Evolutionary conservation across 345 rosid genomes (phyloP).

Genomic region (Abelmoschus esculentus): DNA sequence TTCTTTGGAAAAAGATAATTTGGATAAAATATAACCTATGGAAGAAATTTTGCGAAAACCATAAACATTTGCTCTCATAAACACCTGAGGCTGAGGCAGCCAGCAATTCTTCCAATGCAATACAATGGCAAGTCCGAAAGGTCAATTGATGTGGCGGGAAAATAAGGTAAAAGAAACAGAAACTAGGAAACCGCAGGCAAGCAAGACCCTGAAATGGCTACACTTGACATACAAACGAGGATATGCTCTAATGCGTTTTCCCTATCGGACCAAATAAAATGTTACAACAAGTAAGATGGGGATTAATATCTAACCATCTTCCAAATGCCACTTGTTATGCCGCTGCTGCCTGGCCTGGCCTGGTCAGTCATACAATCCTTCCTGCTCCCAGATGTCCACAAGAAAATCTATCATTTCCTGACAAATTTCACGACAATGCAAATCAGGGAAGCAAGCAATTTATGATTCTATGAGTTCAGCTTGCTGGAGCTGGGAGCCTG

Average conservation of each 20-base stretch:
- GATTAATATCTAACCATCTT: conserved; percentile 19
- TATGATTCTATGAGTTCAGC: background rate
- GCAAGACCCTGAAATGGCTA: background rate
- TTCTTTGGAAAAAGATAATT: no score
- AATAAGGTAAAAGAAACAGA: background rate
- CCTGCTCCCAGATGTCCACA: conserved; percentile 88
- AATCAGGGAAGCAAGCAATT: background rate
- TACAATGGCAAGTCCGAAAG: conserved; percentile 4
- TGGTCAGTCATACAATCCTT: conserved; percentile 66
- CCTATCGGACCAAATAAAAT: background rate
- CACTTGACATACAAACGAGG: background rate
- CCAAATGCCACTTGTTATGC: conserved; percentile 7
- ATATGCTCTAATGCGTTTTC: background rate
- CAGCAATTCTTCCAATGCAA: no score
- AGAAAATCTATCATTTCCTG: conserved; percentile 97
- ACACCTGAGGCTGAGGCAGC: background rate
- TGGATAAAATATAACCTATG: background rate
- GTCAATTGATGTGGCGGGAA: background rate
- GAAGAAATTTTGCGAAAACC: no score
- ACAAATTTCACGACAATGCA: conserved; percentile 47
- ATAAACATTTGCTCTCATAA: no score
- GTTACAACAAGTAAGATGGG: conserved; percentile 3
- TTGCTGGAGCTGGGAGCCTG: background rate
- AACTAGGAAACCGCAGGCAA: background rate
- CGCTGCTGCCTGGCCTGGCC: conserved; percentile 20